Percentiles rank a stretch among this genome's conserved stretches.
Conservation (phyloP, 306 rosid species). For the Arachis stenosperma region DNA sequence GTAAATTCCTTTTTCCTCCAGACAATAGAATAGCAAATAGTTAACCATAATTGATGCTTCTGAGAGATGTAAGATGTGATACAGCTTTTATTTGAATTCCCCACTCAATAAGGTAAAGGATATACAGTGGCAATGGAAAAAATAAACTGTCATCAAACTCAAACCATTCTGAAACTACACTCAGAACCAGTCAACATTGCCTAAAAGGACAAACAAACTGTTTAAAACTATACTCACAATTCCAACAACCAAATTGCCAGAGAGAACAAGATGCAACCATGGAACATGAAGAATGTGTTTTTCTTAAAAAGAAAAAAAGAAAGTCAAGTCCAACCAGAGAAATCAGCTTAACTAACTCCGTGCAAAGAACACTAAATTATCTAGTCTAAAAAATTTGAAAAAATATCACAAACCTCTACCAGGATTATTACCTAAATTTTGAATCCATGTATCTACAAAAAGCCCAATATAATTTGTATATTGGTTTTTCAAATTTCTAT, state of each 20-base stretch:
- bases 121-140: neutral
- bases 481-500: too few relatives aligned
- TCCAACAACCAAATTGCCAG: neutral
- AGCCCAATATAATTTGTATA: too few relatives aligned
- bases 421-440: too few relatives aligned
- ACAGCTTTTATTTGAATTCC: constrained; percentile 9
- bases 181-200: neutral
- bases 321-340: too few relatives aligned
- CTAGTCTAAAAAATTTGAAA: too few relatives aligned
- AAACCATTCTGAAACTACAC: constrained; percentile 24
- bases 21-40: neutral
- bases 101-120: constrained; percentile 23
- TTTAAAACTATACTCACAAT: neutral
- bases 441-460: too few relatives aligned
- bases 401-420: too few relatives aligned
- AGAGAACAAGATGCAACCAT: neutral
- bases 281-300: too few relatives aligned
- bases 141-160: constrained; percentile 18
- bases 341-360: too few relatives aligned
- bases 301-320: too few relatives aligned
- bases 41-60: neutral
- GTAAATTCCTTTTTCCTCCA: neutral
- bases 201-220: constrained; percentile 12
- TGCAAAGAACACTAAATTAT: too few relatives aligned
- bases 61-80: neutral